These are phyloP conservation scores for Cicer cuneatum DNA, from an alignment of 306 rosid genomes.

Conservation along the genomic window DNA sequence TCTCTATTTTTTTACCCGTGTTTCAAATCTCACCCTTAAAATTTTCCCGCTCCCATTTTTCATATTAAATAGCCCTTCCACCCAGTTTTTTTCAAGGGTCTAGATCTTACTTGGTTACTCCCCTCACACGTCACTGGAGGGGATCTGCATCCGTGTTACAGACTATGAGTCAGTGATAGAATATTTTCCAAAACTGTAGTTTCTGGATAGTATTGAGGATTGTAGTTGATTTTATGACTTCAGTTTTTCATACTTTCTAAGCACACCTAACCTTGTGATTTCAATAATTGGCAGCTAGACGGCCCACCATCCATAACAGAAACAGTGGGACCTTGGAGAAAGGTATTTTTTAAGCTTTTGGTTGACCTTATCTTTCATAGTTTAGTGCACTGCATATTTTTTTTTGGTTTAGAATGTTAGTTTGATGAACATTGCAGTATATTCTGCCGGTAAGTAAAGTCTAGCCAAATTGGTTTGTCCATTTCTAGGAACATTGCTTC, in stretches of 20 bases:
- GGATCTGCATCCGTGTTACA: slow-evolving; percentile 6
- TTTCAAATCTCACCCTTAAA: not conserved
- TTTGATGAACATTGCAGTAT: not conserved
- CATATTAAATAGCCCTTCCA: not conserved
- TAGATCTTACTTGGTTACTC: not conserved
- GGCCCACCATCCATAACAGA: slow-evolving; percentile 77
- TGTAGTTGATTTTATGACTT: slow-evolving; percentile 26
- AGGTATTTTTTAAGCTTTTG: slow-evolving; percentile 58
- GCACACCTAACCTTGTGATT: slow-evolving; percentile 37
- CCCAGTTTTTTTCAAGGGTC: slow-evolving; percentile 5
- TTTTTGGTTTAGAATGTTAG: slow-evolving; percentile 18
- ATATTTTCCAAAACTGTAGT: slow-evolving; percentile 33
- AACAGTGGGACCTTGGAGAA: slow-evolving; percentile 98
- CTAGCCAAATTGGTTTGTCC: slow-evolving; percentile 19
- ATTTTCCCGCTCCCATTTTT: not conserved
- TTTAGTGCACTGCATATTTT: not conserved
- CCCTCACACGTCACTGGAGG: slow-evolving; percentile 1
- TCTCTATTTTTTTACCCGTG: not conserved
- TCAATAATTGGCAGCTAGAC: slow-evolving; percentile 63
- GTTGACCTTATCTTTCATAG: slow-evolving; percentile 10
- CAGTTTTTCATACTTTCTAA: slow-evolving; percentile 33
- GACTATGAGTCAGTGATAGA: slow-evolving; percentile 36
- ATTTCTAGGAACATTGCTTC: slow-evolving; percentile 26
- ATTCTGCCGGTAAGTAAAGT: slow-evolving; percentile 1
- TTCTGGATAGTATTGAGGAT: slow-evolving; percentile 28